A percentile compares a stretch with the other conserved stretches of the same genome.
These are phyloP conservation scores for Botrytis pseudocinerea DNA, from an alignment of 2,329 filamentous ascomycete genomes.

Conservation along the genomic window DNA sequence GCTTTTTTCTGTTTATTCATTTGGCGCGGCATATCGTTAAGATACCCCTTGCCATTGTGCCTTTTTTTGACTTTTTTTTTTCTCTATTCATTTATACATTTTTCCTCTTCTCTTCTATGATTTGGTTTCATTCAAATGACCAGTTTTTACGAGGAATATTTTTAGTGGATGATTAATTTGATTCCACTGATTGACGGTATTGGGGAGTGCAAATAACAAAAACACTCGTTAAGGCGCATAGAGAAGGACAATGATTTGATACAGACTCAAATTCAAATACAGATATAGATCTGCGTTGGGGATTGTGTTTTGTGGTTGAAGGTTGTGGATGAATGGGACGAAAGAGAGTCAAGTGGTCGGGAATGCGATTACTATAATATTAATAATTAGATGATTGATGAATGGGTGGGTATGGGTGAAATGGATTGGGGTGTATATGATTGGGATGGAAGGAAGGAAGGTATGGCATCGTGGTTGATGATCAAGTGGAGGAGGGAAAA, in stretches of 20 bases:
- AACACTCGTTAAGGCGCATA: constrained; percentile 18
- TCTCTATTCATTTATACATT: constrained; percentile 11
- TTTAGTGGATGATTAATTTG: constrained; percentile 11
- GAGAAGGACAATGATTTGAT: constrained; percentile 2
- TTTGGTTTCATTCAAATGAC: constrained; percentile 3
- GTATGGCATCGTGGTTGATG: background rate
- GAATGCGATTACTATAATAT: constrained; percentile 14
- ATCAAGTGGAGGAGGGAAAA: background rate
- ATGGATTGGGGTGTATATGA: constrained; percentile 18
- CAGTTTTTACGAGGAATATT: constrained; percentile 1
- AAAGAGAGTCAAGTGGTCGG: background rate
- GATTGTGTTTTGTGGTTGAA: background rate
- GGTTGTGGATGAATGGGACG: background rate
- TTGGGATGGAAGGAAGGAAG: constrained; percentile 14
- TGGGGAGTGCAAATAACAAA: constrained; percentile 8
- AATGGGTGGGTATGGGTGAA: background rate
- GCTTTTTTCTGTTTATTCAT: constrained; percentile 18
- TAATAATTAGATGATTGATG: constrained; percentile 20
- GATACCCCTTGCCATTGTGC: constrained; percentile 21
- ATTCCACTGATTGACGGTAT: constrained; percentile 9
- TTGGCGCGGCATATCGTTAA: constrained; percentile 22
- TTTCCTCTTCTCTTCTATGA: constrained; percentile 10
- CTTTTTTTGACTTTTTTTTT: constrained; percentile 16
- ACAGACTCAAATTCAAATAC: background rate
- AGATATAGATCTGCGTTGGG: background rate